Evolutionary conservation across 345 rosid species (phyloP).

Genomic region (Limnanthes douglasii): DNA sequence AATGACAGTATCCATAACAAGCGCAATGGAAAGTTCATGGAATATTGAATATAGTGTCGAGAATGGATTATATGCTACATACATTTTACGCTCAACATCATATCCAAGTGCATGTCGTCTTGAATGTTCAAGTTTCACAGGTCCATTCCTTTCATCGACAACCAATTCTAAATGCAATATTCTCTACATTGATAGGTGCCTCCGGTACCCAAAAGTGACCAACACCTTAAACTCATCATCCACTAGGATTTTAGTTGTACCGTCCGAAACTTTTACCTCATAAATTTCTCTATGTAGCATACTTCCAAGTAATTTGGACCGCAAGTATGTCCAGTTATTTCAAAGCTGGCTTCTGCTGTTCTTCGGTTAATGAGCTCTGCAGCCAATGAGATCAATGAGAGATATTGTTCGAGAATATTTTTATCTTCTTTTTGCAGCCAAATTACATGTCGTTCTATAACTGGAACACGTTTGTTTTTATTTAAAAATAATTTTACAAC

Average conservation of each 20-base stretch:
- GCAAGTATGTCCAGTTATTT: conserved; percentile 52
- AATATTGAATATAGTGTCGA: conserved; percentile 40
- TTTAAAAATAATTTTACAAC: too few species aligned
- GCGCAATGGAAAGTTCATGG: conserved; percentile 61
- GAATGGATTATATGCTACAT: conserved; percentile 54
- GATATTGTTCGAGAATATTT: too few species aligned
- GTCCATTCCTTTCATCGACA: conserved; percentile 60
- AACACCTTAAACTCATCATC: conserved; percentile 66
- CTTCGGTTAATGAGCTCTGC: conserved; percentile 36
- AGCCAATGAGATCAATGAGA: too few species aligned
- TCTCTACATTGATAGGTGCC: conserved; percentile 70
- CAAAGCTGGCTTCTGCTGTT: conserved; percentile 51
- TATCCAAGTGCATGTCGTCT: conserved; percentile 57
- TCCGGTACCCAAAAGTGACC: conserved; percentile 74
- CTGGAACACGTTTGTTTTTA: too few species aligned
- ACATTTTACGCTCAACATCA: conserved; percentile 77
- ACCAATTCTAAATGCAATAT: conserved; percentile 68
- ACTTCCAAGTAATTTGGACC: conserved; percentile 58
- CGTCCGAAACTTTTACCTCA: conserved; percentile 49
- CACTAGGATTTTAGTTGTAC: conserved; percentile 43
- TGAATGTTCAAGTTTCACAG: conserved; percentile 41
- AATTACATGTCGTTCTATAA: too few species aligned
- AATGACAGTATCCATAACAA: conserved; percentile 64
- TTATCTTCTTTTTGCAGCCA: too few species aligned
- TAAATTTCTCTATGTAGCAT: conserved; percentile 53